Evolutionary conservation across 2,329 filamentous ascomycete genomes (phyloP).

Genomic region (Aureobasidium subglaciale): DNA sequence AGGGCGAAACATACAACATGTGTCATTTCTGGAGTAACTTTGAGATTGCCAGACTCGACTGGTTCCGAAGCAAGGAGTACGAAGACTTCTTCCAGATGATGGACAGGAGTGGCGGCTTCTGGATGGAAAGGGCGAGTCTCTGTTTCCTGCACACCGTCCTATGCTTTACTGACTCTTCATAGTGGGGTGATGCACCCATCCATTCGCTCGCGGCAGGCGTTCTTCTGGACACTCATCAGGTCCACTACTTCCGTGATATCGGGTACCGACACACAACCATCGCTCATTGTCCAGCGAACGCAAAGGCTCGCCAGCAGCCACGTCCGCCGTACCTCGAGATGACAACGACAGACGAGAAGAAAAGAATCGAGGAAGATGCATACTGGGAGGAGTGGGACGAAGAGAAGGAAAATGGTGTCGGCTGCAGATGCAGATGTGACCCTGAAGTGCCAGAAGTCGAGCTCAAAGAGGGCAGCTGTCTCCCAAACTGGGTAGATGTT

Average conservation of each 20-base stretch:
- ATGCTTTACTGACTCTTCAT: constrained; percentile 31
- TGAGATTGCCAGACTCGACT: constrained; percentile 89
- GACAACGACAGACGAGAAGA: constrained; percentile 51
- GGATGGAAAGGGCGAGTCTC: constrained; percentile 84
- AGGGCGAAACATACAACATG: constrained; percentile 98
- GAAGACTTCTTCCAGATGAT: constrained; percentile 99
- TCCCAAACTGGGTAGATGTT: constrained; percentile 94
- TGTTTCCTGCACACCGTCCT: background rate
- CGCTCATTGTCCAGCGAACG: constrained; percentile 95
- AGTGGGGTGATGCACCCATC: constrained; percentile 99
- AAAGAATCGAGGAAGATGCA: constrained; percentile 83
- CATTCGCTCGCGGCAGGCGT: constrained; percentile 93
- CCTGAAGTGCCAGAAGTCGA: constrained; percentile 97
- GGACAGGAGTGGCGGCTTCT: constrained; percentile 96
- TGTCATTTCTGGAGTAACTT: constrained; percentile 99
- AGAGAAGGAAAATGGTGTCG: constrained; percentile 90
- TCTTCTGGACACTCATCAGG: constrained; percentile 70
- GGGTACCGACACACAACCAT: constrained; percentile 98
- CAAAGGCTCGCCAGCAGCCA: constrained; percentile 76
- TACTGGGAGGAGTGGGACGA: constrained; percentile 89
- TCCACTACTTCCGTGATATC: constrained; percentile 99
- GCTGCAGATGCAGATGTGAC: constrained; percentile 92
- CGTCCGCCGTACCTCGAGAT: constrained; percentile 62
- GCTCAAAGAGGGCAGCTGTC: constrained; percentile 91
- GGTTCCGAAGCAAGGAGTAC: constrained; percentile 96